Evolutionary conservation across 179 eudicot species (phyloP), one percentile per base, ranked within the genome.

Genomic region (Camellia oleifera): DNA sequence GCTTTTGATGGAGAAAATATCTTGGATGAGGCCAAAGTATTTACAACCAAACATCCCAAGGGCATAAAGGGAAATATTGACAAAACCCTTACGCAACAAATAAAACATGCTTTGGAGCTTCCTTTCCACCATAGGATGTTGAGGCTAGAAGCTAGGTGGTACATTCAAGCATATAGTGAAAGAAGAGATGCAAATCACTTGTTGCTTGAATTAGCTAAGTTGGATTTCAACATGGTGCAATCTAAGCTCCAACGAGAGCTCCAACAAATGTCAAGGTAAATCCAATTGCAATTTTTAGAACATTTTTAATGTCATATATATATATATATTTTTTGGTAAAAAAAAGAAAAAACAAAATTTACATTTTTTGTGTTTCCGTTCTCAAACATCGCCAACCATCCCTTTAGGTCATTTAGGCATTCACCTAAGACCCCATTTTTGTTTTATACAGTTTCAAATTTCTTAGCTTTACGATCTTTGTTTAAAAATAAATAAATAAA

Each of bases 161-260:
- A 58, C 69, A 82, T 82, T 45, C 4, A 66, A 62, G 72, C 56
- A 60, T 61, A 52, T 2, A 63, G 78, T 3, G 44, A 72, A n/a
- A 12, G 52, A 6, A 6, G 26, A 3, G 40, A 52, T 10, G 23
- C 6, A 14, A 78, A 67, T 32, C 32, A 13, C 26, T 50, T 11
- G 17, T 67, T 79, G 15, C 65, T 83, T 64, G 77, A 86, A 45
- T 69, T 86, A 1, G 77, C 88, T 32, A 72, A 58, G 74, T 46
- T 86, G 64, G 80, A 83, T 72, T 86, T 72, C 77, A 86, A 86
- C 63, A 76, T 42, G 66, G 69, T 80, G 6, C 88, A 81, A 68
- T 64, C 76, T 12, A 20, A 9, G n/a, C 72, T 78, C 57, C 86
- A 79, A 70, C 50, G 74, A 2, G 86, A 86, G 5, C 80, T 83